phyloP scores from a whole-genome alignment of 179 eudicot genomes.

The Monotropa hypopitys region DNA sequence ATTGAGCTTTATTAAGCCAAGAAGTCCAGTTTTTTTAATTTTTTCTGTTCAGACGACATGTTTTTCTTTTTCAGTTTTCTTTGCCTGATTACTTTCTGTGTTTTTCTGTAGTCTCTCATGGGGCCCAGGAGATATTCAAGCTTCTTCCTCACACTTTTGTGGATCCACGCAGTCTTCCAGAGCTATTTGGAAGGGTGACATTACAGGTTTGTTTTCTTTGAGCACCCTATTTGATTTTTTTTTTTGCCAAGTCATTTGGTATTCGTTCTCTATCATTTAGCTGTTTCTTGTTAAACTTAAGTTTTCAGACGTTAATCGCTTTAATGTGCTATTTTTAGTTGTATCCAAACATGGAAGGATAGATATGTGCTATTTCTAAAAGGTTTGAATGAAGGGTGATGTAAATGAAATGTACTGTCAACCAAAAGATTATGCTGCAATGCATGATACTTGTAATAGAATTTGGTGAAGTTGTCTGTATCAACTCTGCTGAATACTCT shows the following conservation, averaged over 20 bases:
- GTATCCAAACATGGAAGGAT: background rate
- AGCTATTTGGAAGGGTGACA: slow-evolving; percentile 55
- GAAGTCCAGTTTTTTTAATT: background rate
- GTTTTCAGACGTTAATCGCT: background rate
- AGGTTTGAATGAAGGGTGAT: background rate
- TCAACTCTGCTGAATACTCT: too few species aligned
- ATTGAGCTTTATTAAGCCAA: background rate
- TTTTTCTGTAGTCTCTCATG: slow-evolving; percentile 61
- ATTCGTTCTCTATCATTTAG: background rate
- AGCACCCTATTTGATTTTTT: background rate
- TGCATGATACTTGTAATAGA: background rate
- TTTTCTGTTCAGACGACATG: background rate
- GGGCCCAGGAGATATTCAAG: slow-evolving; percentile 90
- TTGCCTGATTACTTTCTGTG: background rate
- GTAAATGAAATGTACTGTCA: background rate
- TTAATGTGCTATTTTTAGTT: background rate
- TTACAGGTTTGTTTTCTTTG: background rate
- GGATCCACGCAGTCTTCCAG: slow-evolving; percentile 62
- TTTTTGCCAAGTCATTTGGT: background rate
- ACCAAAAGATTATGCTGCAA: background rate
- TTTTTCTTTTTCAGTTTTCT: background rate
- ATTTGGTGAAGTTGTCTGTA: too few species aligned
- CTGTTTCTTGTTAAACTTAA: background rate
- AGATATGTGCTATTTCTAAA: background rate
- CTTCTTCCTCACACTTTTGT: slow-evolving; percentile 92